Evolutionary conservation across 2,329 filamentous ascomycete species (phyloP).

Genomic region (Ascochyta fabae): DNA sequence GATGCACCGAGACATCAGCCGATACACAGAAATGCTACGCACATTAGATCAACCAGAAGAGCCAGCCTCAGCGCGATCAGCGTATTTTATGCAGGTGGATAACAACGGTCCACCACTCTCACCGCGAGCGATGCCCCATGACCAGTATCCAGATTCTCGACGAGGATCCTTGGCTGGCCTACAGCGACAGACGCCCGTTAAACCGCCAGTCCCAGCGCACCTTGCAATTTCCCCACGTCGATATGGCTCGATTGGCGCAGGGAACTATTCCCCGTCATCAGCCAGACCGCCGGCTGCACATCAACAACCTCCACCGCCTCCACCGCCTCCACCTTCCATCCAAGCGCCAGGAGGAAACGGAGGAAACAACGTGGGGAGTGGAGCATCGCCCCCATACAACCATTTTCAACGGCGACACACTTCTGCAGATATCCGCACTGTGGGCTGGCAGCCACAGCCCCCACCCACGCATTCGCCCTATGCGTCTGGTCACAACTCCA

Average conservation of each 20-base stretch:
- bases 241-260: constrained; percentile 84
- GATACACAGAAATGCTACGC: constrained; percentile 65
- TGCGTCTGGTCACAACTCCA: constrained; percentile 66
- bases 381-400: constrained; percentile 65
- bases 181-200: constrained; percentile 70
- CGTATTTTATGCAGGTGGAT: constrained; percentile 52
- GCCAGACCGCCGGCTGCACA: constrained; percentile 74
- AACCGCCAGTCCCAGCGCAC: constrained; percentile 81
- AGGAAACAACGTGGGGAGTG: constrained; percentile 53
- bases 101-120: constrained; percentile 75
- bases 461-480: constrained; percentile 67
- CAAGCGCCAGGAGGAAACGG: constrained; percentile 66
- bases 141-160: constrained; percentile 69
- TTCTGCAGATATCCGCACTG: constrained; percentile 86
- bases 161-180: constrained; percentile 66
- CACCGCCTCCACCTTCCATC: constrained; percentile 67
- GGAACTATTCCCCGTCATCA: constrained; percentile 72
- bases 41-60: constrained; percentile 69
- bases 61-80: constrained; percentile 62
- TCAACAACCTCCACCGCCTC: constrained; percentile 64
- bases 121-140: constrained; percentile 83
- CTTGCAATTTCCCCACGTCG: constrained; percentile 78
- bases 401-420: constrained; percentile 83
- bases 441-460: constrained; percentile 66
- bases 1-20: constrained; percentile 68